Conservation (phyloP, 352 stramenopile genomes). For the Phytopythium montanum region DNA sequence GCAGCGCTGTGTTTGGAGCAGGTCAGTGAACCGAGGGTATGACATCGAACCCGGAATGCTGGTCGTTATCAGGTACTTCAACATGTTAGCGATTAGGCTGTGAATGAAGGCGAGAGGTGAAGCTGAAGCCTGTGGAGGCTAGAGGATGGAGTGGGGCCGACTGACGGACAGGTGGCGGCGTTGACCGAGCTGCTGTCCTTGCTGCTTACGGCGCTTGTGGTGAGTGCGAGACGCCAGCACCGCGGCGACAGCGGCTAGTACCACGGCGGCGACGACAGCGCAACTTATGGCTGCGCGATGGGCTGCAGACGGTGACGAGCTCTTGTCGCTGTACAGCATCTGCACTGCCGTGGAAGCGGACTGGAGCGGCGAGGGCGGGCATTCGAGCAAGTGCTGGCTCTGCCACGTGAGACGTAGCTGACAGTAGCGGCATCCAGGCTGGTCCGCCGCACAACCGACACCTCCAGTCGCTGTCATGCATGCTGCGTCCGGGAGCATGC, state of each 20-base stretch:
- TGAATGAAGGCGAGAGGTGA: too few relatives aligned
- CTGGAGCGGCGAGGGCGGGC: not conserved
- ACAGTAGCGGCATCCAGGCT: conserved; percentile 8
- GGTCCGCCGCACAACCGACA: conserved; percentile 2
- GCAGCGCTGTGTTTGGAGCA: not conserved
- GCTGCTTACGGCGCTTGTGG: conserved; percentile 4
- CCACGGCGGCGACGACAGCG: conserved; percentile 2
- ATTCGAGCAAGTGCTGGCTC: conserved; percentile 2
- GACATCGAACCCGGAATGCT: not conserved
- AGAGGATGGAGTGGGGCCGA: conserved; percentile 1
- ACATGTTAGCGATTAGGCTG: not conserved
- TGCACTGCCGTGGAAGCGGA: not conserved
- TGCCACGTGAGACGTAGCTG: conserved; percentile 7
- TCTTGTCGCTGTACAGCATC: not conserved
- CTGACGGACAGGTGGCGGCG: not conserved
- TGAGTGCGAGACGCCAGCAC: conserved; percentile 1
- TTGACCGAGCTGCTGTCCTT: not conserved
- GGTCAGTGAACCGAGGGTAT: not conserved
- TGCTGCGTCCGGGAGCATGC: not conserved
- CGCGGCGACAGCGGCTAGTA: not conserved
- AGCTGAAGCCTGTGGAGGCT: not conserved
- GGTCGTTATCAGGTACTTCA: too few relatives aligned
- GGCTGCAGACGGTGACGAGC: not conserved
- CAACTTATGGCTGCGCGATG: not conserved
- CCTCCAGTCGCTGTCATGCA: not conserved